Conservation (phyloP, 148 eudicot species). For the Rhododendron ferrugineum region DNA sequence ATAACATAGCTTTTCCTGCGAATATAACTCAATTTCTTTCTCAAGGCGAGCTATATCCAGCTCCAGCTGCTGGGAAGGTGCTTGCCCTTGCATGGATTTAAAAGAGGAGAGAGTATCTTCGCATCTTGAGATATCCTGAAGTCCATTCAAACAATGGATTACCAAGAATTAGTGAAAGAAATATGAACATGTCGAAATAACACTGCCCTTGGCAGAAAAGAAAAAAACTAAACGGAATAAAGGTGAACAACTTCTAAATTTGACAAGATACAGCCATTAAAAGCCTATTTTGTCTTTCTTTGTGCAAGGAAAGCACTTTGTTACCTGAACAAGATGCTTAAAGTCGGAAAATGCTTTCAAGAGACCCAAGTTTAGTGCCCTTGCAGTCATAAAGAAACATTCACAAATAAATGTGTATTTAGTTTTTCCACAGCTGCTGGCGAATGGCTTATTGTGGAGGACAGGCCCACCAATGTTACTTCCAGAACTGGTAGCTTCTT, state of each 20-base stretch:
- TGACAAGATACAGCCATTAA: conserved; percentile 8
- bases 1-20: conserved; percentile 85
- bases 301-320: background rate
- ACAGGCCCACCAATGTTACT: conserved; percentile 29
- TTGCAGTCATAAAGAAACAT: conserved; percentile 98
- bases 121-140: conserved; percentile 81
- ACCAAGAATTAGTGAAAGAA: background rate
- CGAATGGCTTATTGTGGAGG: conserved; percentile 34
- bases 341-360: conserved; percentile 93
- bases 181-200: background rate
- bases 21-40: conserved; percentile 61
- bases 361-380: conserved; percentile 89
- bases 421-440: conserved; percentile 34
- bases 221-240: background rate
- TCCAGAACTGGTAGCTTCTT: conserved; percentile 59
- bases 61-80: conserved; percentile 76
- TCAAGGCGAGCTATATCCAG: conserved; percentile 74
- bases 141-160: conserved; percentile 9
- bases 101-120: conserved; percentile 73
- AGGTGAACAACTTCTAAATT: background rate
- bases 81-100: conserved; percentile 73
- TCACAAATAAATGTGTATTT: conserved; percentile 85
- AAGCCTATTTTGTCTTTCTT: background rate
- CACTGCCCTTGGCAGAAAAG: background rate
- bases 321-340: conserved; percentile 95